These are phyloP conservation scores for Lipomyces starkeyi DNA, from an alignment of 805 yeast genomes.

Conservation along the genomic window DNA sequence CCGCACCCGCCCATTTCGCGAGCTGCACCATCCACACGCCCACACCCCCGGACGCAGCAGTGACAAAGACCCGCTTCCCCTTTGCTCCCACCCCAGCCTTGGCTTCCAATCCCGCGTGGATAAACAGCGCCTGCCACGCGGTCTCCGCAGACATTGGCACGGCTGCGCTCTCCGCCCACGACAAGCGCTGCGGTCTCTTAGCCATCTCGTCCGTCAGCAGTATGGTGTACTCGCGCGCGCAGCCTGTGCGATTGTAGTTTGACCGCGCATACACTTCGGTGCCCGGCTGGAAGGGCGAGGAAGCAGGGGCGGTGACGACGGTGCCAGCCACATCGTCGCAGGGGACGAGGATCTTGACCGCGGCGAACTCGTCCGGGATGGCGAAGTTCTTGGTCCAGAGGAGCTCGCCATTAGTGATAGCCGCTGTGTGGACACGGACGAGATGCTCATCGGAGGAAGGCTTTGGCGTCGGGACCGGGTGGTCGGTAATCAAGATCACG, in stretches of 20 bases:
- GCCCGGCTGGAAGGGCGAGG: slow-evolving; percentile 6
- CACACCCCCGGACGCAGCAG: slow-evolving; percentile 16
- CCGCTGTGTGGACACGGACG: slow-evolving; percentile 10
- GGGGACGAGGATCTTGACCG: background rate
- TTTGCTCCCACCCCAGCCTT: slow-evolving; percentile 2
- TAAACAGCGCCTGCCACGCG: slow-evolving; percentile 14
- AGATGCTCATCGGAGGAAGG: slow-evolving; percentile 3
- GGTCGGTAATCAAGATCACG: background rate
- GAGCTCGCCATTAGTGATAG: slow-evolving; percentile 6
- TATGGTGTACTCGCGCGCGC: slow-evolving; percentile 11
- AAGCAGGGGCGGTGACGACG: slow-evolving; percentile 8
- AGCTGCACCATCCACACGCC: slow-evolving; percentile 10
- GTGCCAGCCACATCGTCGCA: slow-evolving; percentile 11
- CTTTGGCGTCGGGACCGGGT: slow-evolving; percentile 8
- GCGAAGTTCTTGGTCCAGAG: slow-evolving; percentile 11
- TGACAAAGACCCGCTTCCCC: slow-evolving; percentile 15
- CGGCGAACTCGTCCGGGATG: slow-evolving; percentile 9
- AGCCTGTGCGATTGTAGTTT: slow-evolving; percentile 7
- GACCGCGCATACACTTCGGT: slow-evolving; percentile 9
- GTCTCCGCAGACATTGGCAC: slow-evolving; percentile 10
- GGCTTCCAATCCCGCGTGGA: slow-evolving; percentile 11
- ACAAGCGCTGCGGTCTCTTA: slow-evolving; percentile 8
- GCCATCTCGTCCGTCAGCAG: slow-evolving; percentile 11
- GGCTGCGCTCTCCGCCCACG: slow-evolving; percentile 9
- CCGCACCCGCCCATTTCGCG: slow-evolving; percentile 5